Conservation (phyloP, 2,329 filamentous ascomycete species). For the Fusarium heterosporum region DNA sequence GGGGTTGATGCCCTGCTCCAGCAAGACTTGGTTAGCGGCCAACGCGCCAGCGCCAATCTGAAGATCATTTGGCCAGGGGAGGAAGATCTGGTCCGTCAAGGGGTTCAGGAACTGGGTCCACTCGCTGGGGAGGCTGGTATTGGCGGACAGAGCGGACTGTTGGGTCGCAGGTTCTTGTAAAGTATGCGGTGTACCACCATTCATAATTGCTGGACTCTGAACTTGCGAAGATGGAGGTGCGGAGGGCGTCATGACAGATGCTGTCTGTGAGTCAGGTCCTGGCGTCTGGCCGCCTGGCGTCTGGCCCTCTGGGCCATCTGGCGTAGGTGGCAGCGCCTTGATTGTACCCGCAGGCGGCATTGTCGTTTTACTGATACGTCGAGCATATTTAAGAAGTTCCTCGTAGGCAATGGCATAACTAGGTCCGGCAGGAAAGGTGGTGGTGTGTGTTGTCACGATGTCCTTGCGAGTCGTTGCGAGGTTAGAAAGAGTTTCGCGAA, state of each 20-base stretch:
- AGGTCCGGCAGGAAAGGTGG: slow-evolving; percentile 63
- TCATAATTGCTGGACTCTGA: slow-evolving; percentile 51
- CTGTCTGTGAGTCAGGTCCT: slow-evolving; percentile 47
- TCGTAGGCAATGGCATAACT: slow-evolving; percentile 73
- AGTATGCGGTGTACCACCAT: slow-evolving; percentile 50
- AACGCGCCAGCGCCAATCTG: slow-evolving; percentile 77
- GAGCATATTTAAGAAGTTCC: slow-evolving; percentile 81
- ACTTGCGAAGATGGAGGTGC: slow-evolving; percentile 51
- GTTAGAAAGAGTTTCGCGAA: slow-evolving; percentile 75
- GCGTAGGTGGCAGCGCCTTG: slow-evolving; percentile 52
- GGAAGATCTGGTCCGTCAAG: slow-evolving; percentile 69
- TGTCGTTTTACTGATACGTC: slow-evolving; percentile 83
- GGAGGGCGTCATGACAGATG: slow-evolving; percentile 49
- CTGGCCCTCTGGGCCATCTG: slow-evolving; percentile 42
- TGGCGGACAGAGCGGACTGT: slow-evolving; percentile 49
- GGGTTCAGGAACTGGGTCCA: slow-evolving; percentile 67
- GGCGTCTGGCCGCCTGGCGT: slow-evolving; percentile 51
- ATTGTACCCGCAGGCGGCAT: slow-evolving; percentile 71
- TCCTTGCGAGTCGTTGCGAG: slow-evolving; percentile 80
- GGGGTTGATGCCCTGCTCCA: slow-evolving; percentile 72
- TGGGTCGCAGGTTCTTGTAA: slow-evolving; percentile 50
- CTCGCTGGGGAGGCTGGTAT: slow-evolving; percentile 61
- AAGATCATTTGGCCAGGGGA: slow-evolving; percentile 80
- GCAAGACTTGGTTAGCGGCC: slow-evolving; percentile 70
- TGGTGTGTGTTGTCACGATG: slow-evolving; percentile 72